Base-by-base conservation (phyloP, 306 rosid species). In the Geum urbanum region DNA sequence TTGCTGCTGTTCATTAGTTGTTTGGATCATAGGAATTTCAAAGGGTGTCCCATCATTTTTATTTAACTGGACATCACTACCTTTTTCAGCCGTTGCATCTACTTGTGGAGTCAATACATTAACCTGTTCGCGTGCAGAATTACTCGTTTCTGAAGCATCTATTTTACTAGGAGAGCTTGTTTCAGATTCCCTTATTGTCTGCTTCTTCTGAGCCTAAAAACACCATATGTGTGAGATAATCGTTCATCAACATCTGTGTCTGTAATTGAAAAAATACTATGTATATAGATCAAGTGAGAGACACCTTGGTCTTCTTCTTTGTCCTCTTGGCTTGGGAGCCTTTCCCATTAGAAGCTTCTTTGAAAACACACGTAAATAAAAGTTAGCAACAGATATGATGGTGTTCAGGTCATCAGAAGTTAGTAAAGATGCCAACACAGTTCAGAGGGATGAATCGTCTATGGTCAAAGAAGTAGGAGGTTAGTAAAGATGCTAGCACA, bases 261-360 rank as follows among this genome's bases (percentile, higher is more conserved):
- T n/a, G 10, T 59, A 3, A 15, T 32, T 56, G 12, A 43, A 32
- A n/a, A 5, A 57, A 15, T 37, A 45, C 11, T 4, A 47, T 8
- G 54, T 48, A 69, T 10, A 69, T 16, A 67, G 67, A 56, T 27
- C 71, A 61, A 63, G 22, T 45, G 51, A 32, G 55, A 53, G 78
- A 62, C 84, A 94, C 99, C 97, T 84, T 86, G 66, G 76, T 73
- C 85, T 84, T 89, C 71, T 82, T 69, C 84, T 79, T 87, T 64
- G 82, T 68, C 73, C 63, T 82, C 84, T 84, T 91, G 69, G 84
- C 85, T 86, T 86, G 84, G 79, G 99, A 86, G 79, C 86, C 95
- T 88, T 91, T 86, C 66, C 89, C 97, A 84, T 86, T 94, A 72
- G 91, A 71, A 75, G 88, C 96, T 91, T 85, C 75, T 76, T 55